These are phyloP conservation scores for Penicillium sp. DNA, from an alignment of 2,329 filamentous ascomycete species.

Conservation along the genomic window DNA sequence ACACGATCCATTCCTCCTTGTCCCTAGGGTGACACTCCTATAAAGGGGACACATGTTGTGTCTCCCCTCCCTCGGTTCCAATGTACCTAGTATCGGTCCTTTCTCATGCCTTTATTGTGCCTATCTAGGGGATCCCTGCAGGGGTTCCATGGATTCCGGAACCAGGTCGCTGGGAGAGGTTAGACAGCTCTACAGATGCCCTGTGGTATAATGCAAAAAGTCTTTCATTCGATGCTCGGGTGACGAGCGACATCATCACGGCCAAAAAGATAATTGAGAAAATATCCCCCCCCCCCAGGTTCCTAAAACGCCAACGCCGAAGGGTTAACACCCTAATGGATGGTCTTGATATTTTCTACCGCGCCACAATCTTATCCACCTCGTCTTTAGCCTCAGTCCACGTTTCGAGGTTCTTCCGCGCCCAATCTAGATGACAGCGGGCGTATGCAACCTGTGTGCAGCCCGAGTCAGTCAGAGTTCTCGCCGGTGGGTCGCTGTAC, in stretches of 20 bases:
- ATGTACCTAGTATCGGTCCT: not conserved
- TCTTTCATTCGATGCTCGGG: not conserved
- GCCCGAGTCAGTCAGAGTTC: slow-evolving; percentile 8
- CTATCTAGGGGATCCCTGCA: not conserved
- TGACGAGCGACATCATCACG: not conserved
- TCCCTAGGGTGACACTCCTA: not conserved
- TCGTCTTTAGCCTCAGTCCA: slow-evolving; percentile 90
- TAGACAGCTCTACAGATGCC: not conserved
- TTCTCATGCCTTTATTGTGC: not conserved
- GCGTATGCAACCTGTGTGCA: slow-evolving; percentile 75
- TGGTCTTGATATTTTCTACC: slow-evolving; percentile 20
- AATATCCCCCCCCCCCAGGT: not conserved
- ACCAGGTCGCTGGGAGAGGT: not conserved
- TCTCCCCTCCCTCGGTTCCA: no score
- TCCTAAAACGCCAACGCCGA: not conserved
- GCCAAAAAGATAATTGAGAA: not conserved
- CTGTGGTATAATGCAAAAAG: not conserved
- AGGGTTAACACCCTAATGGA: not conserved
- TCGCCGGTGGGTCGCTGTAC: slow-evolving; percentile 2
- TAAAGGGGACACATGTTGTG: no score
- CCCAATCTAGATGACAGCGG: slow-evolving; percentile 91
- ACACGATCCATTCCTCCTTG: not conserved
- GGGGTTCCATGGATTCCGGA: not conserved
- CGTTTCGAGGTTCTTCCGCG: slow-evolving; percentile 81
- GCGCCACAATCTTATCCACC: slow-evolving; percentile 74